Evolutionary conservation across 805 yeast genomes (phyloP), one percentile per base, ranked within the genome.

Genomic region (Candida cerambycidarum): DNA sequence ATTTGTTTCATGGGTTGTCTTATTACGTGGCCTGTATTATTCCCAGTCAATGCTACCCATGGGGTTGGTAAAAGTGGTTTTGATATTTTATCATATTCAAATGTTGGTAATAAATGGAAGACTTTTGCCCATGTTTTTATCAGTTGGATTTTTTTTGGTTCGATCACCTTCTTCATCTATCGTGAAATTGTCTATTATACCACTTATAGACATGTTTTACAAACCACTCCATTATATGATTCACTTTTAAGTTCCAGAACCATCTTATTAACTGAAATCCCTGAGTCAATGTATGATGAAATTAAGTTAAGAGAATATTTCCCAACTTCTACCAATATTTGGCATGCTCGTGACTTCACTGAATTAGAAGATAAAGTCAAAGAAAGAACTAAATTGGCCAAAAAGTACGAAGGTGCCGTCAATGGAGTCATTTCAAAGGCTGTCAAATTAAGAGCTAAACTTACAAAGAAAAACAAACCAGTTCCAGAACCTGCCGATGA

Each of bases 121-220:
- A 75, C 72, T 42, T 82, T 77, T 60, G 93, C 92, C 6, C 89
- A 85, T 54, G 82, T 83, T 5, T 85, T 86, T 56, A 56, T 83
- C 42, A 82, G 89, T 14, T 85, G 93, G 93, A 50, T 78, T 21
- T 80, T 76, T 56, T 85, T 83, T 58, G 89, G 88, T 5, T 45
- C 73, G n/a, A 71, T 82, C 29, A 65, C 83, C 24, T 85, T 76
- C 59, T 69, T 80, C 43, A 79, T 86, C 46, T 86, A 84, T 71
- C 79, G 83, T 55, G 95, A 86, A 63, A 65, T 86, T 67, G 78
- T 80, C 16, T 83, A 78, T 63, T 86, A 85, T 60, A 72, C 78
- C 23, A 73, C 85, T 7, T 79, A 83, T 52, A 80, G 89, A 71
- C 93, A 86, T 51, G 83, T 83, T 17, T 51, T 80, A 31, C 89